Evolutionary conservation across 2,329 filamentous ascomycete species (phyloP), one percentile per base, ranked within the genome.

Genomic region (Periglandula ipomoeae): DNA sequence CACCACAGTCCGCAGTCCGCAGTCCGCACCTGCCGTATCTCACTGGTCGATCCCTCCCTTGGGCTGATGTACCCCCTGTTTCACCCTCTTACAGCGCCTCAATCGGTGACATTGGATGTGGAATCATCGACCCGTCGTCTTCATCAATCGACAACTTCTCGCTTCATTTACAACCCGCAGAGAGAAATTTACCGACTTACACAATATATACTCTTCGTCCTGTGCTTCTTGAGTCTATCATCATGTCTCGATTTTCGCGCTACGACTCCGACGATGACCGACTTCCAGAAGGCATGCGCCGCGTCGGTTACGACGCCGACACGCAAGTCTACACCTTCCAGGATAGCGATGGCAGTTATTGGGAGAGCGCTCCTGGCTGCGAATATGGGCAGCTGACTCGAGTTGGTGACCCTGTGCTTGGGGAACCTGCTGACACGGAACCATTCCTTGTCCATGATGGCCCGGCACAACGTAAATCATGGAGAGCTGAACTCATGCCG

Each of bases 271-370:
- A 79, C 53, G 67, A 72, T 20, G 67, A 74, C 49, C 74, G 76
- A 39, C 70, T 81, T 15, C 76, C 77, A 3, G 66, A 72, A 37
- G 76, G 76, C 61, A 76, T 80, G 70, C 59, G 65, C 38, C 70
- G 76, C 49, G 65, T 76, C 24, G 75, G 74, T 54, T 80, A 81
- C 64, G 76, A 80, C 52, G 73, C 75, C 48, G 75, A 79, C 59
- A 71, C 67, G 1, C 69, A 76, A 55, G 62, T 66, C 46, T 79
- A 79, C 62, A 76, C 71, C 19, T 79, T 73, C 61, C 68, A 67
- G 48, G 74, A 76, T 48, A 50, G 60, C 22, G 65, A 72, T 41
- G 76, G 76, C 41, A 70, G 63, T 49, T 62, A 66, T 54, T 80
- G 73, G 68, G 70, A 76, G 56, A 70, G 74, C 32, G 68, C 69